Evolutionary conservation across 345 rosid species (phyloP), one percentile per base, ranked within the genome.

Genomic region (Boechera stricta): DNA sequence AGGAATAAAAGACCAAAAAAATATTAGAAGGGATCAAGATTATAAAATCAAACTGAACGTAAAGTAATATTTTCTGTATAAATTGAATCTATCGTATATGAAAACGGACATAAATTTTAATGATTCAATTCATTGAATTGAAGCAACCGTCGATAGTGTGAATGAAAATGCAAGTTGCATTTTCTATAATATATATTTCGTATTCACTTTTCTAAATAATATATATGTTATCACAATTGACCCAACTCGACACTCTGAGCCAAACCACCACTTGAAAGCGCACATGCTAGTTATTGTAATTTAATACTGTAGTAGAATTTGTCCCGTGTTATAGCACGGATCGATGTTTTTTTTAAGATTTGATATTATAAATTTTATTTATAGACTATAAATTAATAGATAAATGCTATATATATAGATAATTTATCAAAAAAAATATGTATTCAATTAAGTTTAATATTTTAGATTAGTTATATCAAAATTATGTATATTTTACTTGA

Each of bases 231-330:
- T 29, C 18, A 51, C 36, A 53, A 53, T 45, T 29, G 57, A 69
- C 58, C 42, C 33, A 62, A 62, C 7, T 69, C 64, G 39, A 44
- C 57, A 76, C 58, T 33, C 63, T 62, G 63, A 16, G 75, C 71
- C 80, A 63, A 77, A 69, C 70, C 64, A 69, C 71, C 64, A 62
- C 75, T 61, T 53, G 49, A 61, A 76, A 54, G 15, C 13, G 41
- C 71, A 69, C 71, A 70, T 70, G 71, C 65, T 28, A 16, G 5
- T 69, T 62, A 52, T 33, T 45, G 5, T 35, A 59, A 5, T 45
- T 62, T 28, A 35, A 35, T 63, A 69, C n/a, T 13, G 8, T 11
- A 33, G 16, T 16, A 16, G 16, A 16, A 16, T 16, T 16, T 16
- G 16, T 16, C 16, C 16, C 16, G 16, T 16, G 16, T 16, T 16